phyloP scores from a whole-genome alignment of 2,329 filamentous ascomycete species.

The Ophiostoma quercus region DNA sequence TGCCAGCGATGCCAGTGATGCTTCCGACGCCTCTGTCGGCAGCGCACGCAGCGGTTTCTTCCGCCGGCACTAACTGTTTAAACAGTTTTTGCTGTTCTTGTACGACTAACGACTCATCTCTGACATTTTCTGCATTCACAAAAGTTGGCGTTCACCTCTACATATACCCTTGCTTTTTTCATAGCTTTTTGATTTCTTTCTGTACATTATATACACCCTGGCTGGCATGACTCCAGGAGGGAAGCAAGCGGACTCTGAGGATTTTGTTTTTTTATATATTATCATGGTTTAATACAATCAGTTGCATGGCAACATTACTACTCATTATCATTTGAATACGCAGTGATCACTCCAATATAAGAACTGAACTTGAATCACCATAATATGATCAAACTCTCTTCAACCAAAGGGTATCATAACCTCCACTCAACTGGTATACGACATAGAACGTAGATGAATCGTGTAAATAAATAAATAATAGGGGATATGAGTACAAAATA shows the following conservation, averaged over 20 bases:
- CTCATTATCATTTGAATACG: too few species aligned
- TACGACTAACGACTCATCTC: slow-evolving; percentile 32
- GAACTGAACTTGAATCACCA: too few species aligned
- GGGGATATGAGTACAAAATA: neutral
- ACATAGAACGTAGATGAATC: neutral
- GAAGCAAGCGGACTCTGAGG: slow-evolving; percentile 17
- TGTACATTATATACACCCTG: slow-evolving; percentile 17
- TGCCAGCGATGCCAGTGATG: slow-evolving; percentile 33
- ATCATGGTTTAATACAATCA: neutral
- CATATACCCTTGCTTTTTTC: slow-evolving; percentile 15
- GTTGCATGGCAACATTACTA: slow-evolving; percentile 7
- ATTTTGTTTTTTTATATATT: slow-evolving; percentile 1
- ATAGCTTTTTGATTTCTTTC: neutral
- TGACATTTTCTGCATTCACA: too few species aligned
- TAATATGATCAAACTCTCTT: too few species aligned
- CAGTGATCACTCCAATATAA: too few species aligned
- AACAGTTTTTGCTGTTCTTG: slow-evolving; percentile 32
- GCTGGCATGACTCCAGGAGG: slow-evolving; percentile 25
- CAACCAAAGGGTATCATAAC: too few species aligned
- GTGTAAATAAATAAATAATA: neutral
- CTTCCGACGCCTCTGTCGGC: slow-evolving; percentile 22
- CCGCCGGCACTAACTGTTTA: neutral
- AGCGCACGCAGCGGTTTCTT: slow-evolving; percentile 33
- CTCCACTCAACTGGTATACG: too few species aligned
- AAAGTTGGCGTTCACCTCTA: slow-evolving; percentile 1